phyloP scores from a whole-genome alignment of 768 basidiomycete genomes.

The Russula earlei region DNA sequence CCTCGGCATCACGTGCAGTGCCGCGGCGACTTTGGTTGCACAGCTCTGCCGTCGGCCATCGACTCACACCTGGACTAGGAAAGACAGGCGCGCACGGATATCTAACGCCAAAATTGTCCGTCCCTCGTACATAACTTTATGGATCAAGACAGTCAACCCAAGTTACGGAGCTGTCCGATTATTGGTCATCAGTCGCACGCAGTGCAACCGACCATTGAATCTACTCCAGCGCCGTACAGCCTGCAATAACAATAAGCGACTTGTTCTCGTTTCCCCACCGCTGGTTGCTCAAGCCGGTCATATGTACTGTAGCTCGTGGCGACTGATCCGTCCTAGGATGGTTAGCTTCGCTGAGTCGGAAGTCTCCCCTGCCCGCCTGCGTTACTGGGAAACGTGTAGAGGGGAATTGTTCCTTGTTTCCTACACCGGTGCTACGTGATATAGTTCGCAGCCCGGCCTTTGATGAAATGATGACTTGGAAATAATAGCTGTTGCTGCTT shows the following conservation, averaged over 20 bases:
- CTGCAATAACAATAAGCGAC: slow-evolving; percentile 15
- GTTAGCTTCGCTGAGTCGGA: slow-evolving; percentile 5
- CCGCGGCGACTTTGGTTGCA: background rate
- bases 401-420: background rate
- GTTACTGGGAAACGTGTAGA: background rate
- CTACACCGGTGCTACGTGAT: background rate
- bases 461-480: slow-evolving; percentile 9
- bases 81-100: background rate
- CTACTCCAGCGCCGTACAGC: slow-evolving; percentile 12
- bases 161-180: background rate
- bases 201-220: background rate
- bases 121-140: background rate
- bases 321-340: background rate
- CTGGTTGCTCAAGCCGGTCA: slow-evolving; percentile 9
- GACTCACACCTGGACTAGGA: too few species aligned
- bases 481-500: background rate
- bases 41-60: background rate
- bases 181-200: background rate
- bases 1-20: too few species aligned
- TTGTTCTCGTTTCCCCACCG: background rate
- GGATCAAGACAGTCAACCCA: too few species aligned
- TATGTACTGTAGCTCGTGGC: slow-evolving; percentile 2
- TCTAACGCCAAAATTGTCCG: background rate
- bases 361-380: background rate
- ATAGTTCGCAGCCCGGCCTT: background rate